Conservation (phyloP, 1,284 basidiomycete species). For the Tetrapyrgos nigripes region DNA sequence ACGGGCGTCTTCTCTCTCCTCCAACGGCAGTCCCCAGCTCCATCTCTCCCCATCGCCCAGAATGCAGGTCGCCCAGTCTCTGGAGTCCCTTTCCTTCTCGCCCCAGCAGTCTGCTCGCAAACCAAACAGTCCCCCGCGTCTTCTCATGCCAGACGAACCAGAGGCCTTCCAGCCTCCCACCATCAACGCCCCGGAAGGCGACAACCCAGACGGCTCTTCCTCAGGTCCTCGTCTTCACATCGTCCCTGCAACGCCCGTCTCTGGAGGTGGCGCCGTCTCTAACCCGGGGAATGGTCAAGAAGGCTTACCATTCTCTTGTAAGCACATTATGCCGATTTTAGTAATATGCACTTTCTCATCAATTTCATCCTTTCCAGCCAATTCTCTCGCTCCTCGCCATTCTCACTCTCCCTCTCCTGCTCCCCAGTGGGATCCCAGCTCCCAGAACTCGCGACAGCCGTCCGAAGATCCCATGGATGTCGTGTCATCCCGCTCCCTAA, state of each 20-base stretch:
- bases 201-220: conserved; percentile 46
- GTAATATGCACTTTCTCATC: neutral
- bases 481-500: neutral
- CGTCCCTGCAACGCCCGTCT: conserved; percentile 82
- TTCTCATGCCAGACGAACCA: conserved; percentile 65
- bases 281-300: conserved; percentile 27
- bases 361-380: conserved; percentile 7
- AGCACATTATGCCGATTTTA: neutral
- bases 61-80: conserved; percentile 60
- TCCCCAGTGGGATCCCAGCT: neutral
- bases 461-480: too few relatives aligned
- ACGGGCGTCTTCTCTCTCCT: conserved; percentile 71
- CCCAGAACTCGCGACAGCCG: neutral
- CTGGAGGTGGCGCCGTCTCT: conserved; percentile 57
- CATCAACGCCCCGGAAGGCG: conserved; percentile 73
- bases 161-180: conserved; percentile 50
- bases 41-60: conserved; percentile 54
- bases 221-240: conserved; percentile 72
- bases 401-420: conserved; percentile 9
- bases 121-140: conserved; percentile 70
- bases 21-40: conserved; percentile 39
- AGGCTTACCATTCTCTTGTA: conserved; percentile 3
- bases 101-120: conserved; percentile 43
- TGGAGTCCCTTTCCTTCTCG: conserved; percentile 63
- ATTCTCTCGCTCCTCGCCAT: conserved; percentile 6